Base-by-base conservation (phyloP, 164 flowering plant species). In the Vitis cinerea region DNA sequence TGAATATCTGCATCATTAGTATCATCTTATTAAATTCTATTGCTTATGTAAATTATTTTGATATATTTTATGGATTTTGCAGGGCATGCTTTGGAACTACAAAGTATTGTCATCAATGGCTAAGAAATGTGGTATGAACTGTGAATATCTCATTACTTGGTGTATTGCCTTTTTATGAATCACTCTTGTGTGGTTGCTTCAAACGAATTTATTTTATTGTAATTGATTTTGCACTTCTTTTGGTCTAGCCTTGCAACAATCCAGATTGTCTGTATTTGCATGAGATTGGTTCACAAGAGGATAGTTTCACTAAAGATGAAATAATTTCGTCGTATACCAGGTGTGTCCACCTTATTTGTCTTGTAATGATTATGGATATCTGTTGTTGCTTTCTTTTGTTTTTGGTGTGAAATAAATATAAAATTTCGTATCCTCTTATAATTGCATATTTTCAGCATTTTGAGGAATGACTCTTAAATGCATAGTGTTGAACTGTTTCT, bases 51-150 rank as follows among this genome's bases (percentile, higher is more conserved):
- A n/a, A 29, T 54, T 31, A 15, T 14, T 29, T 53, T 31, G 63
- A 17, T 56, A 14, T 14, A 37, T 10, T 30, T 55, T 12, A 14
- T 49, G 17, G n/a, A 30, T 55, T 55, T 27, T 49, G 64, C 85
- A 96, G 99, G 86, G 99, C 97, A 47, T 89, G 98, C 84, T 96
- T 91, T 86, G 99, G 99, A 57, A 96, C 99, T 12, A 96, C 98
- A 16, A 96, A 96, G 71, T 96, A 96, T 73, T 96, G 99, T 77
- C 98, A 96, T 77, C 88, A 97, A 66, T 96, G 99, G 99, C 77
- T 96, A 79, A 87, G 94, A 74, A 96, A 88, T 73, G 83, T 82
- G 95, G 99, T 93, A 88, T 70, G 87, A 6, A 5, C 16, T 19
- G 6, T 12, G 30, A 14, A 67, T n/a, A 13, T 2, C 30, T 8